Base-by-base conservation (phyloP, 495 filamentous ascomycete species). In the Penicillium pulvis region DNA sequence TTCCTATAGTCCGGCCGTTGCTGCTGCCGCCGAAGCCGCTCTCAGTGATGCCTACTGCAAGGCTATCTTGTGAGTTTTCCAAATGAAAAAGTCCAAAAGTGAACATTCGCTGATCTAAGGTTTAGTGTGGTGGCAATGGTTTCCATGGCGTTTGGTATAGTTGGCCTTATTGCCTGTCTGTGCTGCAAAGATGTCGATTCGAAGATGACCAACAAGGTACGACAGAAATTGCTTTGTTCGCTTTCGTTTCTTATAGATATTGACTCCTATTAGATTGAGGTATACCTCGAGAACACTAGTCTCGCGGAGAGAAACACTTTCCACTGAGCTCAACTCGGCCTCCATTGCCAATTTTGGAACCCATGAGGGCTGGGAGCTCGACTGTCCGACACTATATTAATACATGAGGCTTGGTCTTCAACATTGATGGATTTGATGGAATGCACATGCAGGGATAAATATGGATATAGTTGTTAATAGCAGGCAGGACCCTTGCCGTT, bases 161-260 rank as follows among this genome's bases (percentile, higher is more conserved):
- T 69, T 1, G 64, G 67, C 19, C 53, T 69, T 36, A 55, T 42
- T 11, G 63, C 66, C 33, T 69, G 66, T 56, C 58, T 69, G 0
- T 69, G 60, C 45, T 69, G 66, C 58, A 64, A 69, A 46, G 61
- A 66, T 41, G 63, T 69, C 19, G 60, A 66, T 26, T 58, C 56
- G 3, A 69, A 64, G 51, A 66, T 69, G 66, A 69, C 63, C 5
- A 63, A 66, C 53, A 65, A 65, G 60, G 66, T 66, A 43, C 2
- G 56, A 63, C 61, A 43, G 30, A 7, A 35, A 4, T 51, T 14
- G 30, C 24, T 19, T 2, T 5, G 4, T 28, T 28, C 20, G 4
- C 2, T 35, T 0, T 33, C 1, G 6, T 51, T 19, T 20, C 3
- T 17, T 33, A 30, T 4, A 33, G 11, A 12, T 35, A 17, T 6